Conservation (phyloP, 345 rosid species). For the Gossypium rotundifolium region DNA sequence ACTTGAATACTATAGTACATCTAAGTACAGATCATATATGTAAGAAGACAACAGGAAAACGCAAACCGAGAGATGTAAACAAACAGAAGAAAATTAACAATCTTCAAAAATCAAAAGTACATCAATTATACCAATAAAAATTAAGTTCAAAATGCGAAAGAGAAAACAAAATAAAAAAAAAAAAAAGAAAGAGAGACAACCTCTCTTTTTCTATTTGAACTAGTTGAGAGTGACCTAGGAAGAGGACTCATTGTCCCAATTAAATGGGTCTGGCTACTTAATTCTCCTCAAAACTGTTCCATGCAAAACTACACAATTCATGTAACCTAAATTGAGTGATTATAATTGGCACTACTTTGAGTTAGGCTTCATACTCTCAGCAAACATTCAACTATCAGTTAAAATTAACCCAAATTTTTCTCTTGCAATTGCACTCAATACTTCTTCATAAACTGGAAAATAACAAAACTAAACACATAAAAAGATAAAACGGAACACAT, state of each 20-base stretch:
- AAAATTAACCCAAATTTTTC: background rate
- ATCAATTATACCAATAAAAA: background rate
- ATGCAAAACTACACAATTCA: background rate
- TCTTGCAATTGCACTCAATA: background rate
- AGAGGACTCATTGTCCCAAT: background rate
- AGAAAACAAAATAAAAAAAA: background rate
- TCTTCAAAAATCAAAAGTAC: background rate
- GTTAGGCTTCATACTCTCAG: background rate
- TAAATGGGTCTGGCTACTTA: background rate
- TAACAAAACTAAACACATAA: background rate
- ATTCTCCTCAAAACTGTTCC: background rate
- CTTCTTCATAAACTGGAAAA: background rate
- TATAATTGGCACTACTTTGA: background rate
- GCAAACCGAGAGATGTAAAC: background rate
- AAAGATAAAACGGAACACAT: background rate
- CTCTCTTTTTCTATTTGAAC: background rate
- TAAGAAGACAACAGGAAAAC: background rate
- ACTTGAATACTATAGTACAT: background rate
- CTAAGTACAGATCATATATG: background rate
- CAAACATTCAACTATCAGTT: background rate
- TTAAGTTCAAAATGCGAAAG: background rate
- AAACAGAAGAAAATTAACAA: too few species aligned
- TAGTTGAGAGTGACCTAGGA: background rate
- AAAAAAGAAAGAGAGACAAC: background rate
- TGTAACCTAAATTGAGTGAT: background rate